Percentiles rank a stretch among this genome's conserved stretches.
Conservation (phyloP, 345 rosid species). For the Hibiscus tridactylites region DNA sequence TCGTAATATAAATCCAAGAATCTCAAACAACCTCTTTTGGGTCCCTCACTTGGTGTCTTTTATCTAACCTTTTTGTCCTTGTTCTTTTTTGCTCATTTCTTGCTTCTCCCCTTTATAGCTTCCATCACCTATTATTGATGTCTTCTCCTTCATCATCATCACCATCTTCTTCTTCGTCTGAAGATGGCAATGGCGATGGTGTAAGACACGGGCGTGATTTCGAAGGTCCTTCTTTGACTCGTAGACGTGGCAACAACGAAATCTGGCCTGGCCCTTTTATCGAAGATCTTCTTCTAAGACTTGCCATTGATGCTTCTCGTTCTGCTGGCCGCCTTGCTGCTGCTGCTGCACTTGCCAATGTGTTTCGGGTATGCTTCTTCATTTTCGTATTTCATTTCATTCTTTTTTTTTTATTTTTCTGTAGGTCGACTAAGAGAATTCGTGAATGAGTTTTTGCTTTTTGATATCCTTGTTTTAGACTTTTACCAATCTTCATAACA, state of each 20-base stretch:
- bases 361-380: conserved; percentile 51
- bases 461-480: not conserved
- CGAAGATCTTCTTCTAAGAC: conserved; percentile 73
- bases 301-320: conserved; percentile 57
- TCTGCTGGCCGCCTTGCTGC: conserved; percentile 58
- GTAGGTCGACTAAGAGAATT: not conserved
- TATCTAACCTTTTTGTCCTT: conserved; percentile 68
- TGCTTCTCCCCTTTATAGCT: conserved; percentile 15
- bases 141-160: conserved; percentile 33
- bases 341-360: conserved; percentile 63
- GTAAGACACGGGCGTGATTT: conserved; percentile 30
- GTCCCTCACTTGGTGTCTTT: conserved; percentile 74
- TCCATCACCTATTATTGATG: conserved; percentile 11
- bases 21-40: conserved; percentile 27
- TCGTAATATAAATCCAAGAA: conserved; percentile 1
- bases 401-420: not conserved
- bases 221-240: conserved; percentile 59
- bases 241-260: conserved; percentile 49
- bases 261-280: conserved; percentile 93
- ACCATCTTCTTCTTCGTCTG: conserved; percentile 25
- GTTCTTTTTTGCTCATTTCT: conserved; percentile 29
- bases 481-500: not conserved
- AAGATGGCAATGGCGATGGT: not conserved
- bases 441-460: not conserved
- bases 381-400: no score